Evolutionary conservation across 306 rosid species (phyloP), one percentile per base, ranked within the genome.

Genomic region (Citrullus colocynthis): DNA sequence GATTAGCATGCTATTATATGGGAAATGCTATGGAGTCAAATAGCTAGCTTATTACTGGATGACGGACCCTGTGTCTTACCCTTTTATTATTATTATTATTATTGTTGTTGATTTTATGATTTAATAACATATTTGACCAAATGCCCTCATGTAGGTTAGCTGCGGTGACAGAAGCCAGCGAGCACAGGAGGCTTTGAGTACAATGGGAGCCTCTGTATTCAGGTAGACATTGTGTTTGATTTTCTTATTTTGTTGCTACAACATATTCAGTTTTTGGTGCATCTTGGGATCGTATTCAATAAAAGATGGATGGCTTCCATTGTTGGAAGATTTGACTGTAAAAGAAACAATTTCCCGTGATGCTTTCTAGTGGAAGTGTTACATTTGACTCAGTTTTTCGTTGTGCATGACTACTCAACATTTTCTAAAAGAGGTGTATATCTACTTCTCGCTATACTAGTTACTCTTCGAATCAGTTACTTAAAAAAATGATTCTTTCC

Each of bases 121-220:
- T 79, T 79, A 49, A 78, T 77, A 44, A 64, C 58, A 65, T 77
- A 30, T 39, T 48, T 78, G 79, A 34, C 81, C 69, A 60, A 73
- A 42, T 73, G 49, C 59, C 54, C 81, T 77, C 74, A 57, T 82
- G 81, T 86, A 95, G 97, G 93, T 88, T 82, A 89, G 89, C 82
- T 78, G 81, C 39, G 98, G 98, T 64, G 85, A 95, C 44, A 89
- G 93, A 81, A 84, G 63, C 81, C 88, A 85, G 80, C 91, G 98
- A 42, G 94, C 96, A 84, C 85, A 65, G 81, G 78, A 87, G 86
- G 98, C 98, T 77, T 80, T 95, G 85, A 67, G 89, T 82, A 95
- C 93, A 52, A 88, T 95, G 93, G 98, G 98, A 60, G 96, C 98
- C 80, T 95, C 98, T 78, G 98, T 95, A 66, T 90, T 95, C 94